These are phyloP conservation scores for Candida neerlandica DNA, from an alignment of 1,139 yeast genomes.

Conservation along the genomic window DNA sequence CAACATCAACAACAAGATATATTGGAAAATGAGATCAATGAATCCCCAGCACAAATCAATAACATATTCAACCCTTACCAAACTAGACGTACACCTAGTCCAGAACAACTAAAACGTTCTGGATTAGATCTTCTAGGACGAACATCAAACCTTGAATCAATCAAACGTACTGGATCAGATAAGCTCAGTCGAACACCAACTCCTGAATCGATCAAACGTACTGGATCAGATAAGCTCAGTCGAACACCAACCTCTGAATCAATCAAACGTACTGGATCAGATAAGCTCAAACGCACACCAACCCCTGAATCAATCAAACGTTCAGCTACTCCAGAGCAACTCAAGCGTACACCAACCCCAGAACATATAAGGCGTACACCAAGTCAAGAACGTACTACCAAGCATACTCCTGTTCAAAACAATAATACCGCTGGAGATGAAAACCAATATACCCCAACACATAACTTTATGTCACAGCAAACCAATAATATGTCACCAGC, in stretches of 20 bases:
- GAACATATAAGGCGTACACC: not conserved
- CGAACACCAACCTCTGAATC: not conserved
- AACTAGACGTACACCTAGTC: not conserved
- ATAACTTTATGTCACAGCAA: not conserved
- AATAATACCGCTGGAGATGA: not conserved
- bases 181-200: not conserved
- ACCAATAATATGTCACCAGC: constrained; percentile 1
- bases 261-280: not conserved
- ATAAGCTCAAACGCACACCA: not conserved
- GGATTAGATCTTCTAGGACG: not conserved
- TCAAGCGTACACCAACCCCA: not conserved
- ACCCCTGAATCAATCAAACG: not conserved
- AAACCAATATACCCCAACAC: not conserved
- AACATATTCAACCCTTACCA: not conserved
- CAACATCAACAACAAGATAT: not conserved
- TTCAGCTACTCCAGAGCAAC: not conserved
- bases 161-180: not conserved
- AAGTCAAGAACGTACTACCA: not conserved
- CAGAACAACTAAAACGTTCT: not conserved
- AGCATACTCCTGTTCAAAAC: not conserved
- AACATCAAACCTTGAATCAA: not conserved
- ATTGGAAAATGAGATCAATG: not conserved
- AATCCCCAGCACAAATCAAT: not conserved
- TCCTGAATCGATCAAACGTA: not conserved
- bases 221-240: not conserved